Base-by-base conservation (phyloP, 1,284 basidiomycete species). In the Ustilago hordei region DNA sequence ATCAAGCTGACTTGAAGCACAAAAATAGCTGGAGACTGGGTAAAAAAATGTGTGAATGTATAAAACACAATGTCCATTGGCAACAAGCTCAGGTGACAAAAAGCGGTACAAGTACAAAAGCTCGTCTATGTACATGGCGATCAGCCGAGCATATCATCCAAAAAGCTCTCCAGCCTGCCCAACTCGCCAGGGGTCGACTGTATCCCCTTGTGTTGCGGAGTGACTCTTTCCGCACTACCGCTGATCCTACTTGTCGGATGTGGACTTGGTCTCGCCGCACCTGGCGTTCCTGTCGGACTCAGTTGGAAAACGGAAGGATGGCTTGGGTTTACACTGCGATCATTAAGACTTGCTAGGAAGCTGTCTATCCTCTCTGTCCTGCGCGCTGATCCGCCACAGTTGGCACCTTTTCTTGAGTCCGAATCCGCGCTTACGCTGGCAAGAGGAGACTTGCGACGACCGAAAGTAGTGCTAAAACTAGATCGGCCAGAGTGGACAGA, bases 131-230 rank as follows among this genome's bases (percentile, higher is more conserved):
- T 19, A 34, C 17, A 17, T 13, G 41, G 8, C 6, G 13, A 2
- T 69, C 45, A 77, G 9, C 70, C 75, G 19, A 78, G 76, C 72
- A 78, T 75, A 31, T 75, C 69, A 28, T 78, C 76, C 2, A 78
- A 50, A 36, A 78, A 78, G 60, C 57, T 75, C 31, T 78, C 76
- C n/a, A 78, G 23, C 15, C 68, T 48, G 6, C 62, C 59, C 11
- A 78, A 36, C 28, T 75, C 72, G 12, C 75, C 75, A 17, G 55
- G 67, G 8, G 59, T 57, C 19, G 74, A 62, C n/a, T 56, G 63
- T 12, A 53, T 41, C 13, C 53, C 8, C 28, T 28, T 28, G 3
- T 55, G 58, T 28, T 67, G 66, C 19, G 23, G 15, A 5, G 38
- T 9, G 7, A 45, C 19, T 15, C 19, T 47, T 28, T 59, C 57